Conservation (phyloP, 2,329 filamentous ascomycete genomes). For the Aspergillus hiratsukae region DNA sequence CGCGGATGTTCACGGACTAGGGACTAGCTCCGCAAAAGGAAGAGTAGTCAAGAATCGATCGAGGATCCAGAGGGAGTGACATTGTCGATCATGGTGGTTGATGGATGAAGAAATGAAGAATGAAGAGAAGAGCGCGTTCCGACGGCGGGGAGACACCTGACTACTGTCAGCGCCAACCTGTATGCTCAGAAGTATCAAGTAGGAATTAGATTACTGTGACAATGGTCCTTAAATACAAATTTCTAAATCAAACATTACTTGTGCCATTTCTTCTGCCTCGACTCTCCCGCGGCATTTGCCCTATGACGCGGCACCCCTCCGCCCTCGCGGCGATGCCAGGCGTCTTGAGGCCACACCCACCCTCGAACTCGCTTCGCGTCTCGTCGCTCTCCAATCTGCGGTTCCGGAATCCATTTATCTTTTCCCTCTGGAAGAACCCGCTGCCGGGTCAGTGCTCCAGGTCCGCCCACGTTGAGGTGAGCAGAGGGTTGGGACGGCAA, state of each 20-base stretch:
- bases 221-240: neutral
- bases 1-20: too few relatives aligned
- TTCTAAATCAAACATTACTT: slow-evolving; percentile 20
- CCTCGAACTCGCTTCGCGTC: slow-evolving; percentile 57
- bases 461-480: slow-evolving; percentile 58
- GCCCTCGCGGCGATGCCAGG: slow-evolving; percentile 54
- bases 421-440: slow-evolving; percentile 49
- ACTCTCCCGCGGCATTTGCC: slow-evolving; percentile 12
- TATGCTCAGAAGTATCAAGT: neutral
- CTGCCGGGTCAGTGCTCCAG: slow-evolving; percentile 54
- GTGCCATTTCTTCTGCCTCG: slow-evolving; percentile 34
- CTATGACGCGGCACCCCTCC: slow-evolving; percentile 30
- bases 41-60: too few relatives aligned
- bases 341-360: slow-evolving; percentile 60
- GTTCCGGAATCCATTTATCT: slow-evolving; percentile 61
- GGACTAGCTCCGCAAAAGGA: too few relatives aligned
- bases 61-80: too few relatives aligned
- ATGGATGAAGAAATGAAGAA: too few relatives aligned
- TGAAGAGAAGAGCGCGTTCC: too few relatives aligned
- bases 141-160: too few relatives aligned
- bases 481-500: slow-evolving; percentile 54
- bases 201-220: slow-evolving; percentile 9
- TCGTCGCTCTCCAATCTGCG: slow-evolving; percentile 55
- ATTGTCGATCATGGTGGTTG: too few relatives aligned
- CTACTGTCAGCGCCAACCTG: neutral